Evolutionary conservation across 148 eudicot genomes (phyloP), one percentile per base, ranked within the genome.

Genomic region (Rhododendron henanense): DNA sequence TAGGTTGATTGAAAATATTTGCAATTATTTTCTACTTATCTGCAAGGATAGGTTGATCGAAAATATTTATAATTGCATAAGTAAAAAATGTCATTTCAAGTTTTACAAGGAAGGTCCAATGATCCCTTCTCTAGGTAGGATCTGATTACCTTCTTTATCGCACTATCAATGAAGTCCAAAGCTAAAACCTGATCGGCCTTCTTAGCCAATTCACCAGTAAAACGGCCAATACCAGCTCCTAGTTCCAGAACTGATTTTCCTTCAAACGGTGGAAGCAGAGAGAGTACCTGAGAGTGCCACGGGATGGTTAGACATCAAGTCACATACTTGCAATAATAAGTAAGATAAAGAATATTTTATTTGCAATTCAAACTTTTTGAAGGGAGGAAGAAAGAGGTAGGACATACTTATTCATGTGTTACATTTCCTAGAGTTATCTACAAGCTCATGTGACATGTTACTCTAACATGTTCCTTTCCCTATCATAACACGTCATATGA

Each of bases 171-270:
- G 91, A 97, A 97, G 88, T 97, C 99, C 85, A 94, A 44, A 55
- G 99, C 99, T 76, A 92, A 61, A 88, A 97, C 92, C 63, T 94
- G 93, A 33, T 92, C 94, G 83, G 99, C 98, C 84, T 87, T 93
- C 87, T 93, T 85, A 79, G 96, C 98, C 78, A 97, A 84, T 88
- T 97, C 97, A 76, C 99, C 94, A 77, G 99, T 97, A 88, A 97
- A 97, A 81, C 98, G 98, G 87, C 99, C 99, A 87, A 97, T 97
- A 39, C 99, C 99, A 84, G 99, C 99, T 86, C 99, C 99, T 13
- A 97, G 96, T 90, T 97, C 98, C 74, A 97, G 91, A 67, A 97
- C 91, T 39, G 96, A 88, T 87, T 97, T 94, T 14, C 98, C 98
- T 89, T 95, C 96, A 85, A 90, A 93, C 67, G 96, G 88, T 67